These are phyloP conservation scores for Nosema muscidifuracis DNA, from an alignment of 371 early-diverging fungal species.

Conservation along the genomic window DNA sequence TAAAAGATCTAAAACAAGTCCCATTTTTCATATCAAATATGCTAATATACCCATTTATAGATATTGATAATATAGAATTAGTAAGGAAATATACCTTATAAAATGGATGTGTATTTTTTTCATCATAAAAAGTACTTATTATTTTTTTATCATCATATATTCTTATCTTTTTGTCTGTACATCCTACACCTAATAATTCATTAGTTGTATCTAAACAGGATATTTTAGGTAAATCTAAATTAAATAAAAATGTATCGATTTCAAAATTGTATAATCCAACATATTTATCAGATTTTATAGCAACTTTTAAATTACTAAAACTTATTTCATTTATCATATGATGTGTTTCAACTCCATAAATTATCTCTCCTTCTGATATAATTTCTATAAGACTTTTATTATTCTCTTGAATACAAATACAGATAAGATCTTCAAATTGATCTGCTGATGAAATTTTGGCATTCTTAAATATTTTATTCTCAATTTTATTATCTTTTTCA, in stretches of 20 bases:
- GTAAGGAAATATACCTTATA: constrained; percentile 17
- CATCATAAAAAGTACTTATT: constrained; percentile 30
- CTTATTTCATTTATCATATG: constrained; percentile 10
- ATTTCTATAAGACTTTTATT: constrained; percentile 14
- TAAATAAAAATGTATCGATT: constrained; percentile 23
- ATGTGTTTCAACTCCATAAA: constrained; percentile 10
- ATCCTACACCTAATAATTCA: constrained; percentile 34
- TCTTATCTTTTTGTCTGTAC: constrained; percentile 41
- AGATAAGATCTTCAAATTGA: not conserved
- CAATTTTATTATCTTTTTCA: not conserved
- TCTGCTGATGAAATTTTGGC: not conserved
- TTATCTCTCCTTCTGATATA: constrained; percentile 12
- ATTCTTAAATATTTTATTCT: constrained; percentile 5
- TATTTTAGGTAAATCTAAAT: constrained; percentile 42
- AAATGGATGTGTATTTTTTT: constrained; percentile 16
- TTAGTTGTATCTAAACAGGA: constrained; percentile 26
- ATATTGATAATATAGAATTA: constrained; percentile 26
- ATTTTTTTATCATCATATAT: constrained; percentile 30
- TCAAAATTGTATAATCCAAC: constrained; percentile 30
- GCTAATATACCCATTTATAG: constrained; percentile 36
- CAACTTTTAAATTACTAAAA: constrained; percentile 4
- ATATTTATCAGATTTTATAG: constrained; percentile 18
- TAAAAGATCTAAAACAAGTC: constrained; percentile 44
- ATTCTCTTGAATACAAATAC: not conserved
- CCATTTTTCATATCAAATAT: constrained; percentile 47